A percentile compares a stretch with the other conserved stretches of the same genome.
phyloP scores from a whole-genome alignment of 768 basidiomycete genomes.

The Rhizopogon sp. region DNA sequence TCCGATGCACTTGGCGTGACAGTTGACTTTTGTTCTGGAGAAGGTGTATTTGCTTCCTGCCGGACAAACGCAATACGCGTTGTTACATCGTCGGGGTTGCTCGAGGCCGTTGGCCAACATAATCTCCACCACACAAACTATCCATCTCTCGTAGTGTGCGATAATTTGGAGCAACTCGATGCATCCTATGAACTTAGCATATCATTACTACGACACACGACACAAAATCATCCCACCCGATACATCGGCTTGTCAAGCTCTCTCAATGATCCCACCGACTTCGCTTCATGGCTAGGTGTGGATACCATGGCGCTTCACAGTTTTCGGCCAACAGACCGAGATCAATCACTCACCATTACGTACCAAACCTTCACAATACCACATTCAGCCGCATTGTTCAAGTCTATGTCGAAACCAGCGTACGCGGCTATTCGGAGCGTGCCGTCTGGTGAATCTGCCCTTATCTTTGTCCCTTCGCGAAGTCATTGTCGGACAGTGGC shows the following conservation, averaged over 20 bases:
- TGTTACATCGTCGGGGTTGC: constrained; percentile 47
- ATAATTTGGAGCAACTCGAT: constrained; percentile 82
- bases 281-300: constrained; percentile 82
- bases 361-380: constrained; percentile 81
- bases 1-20: constrained; percentile 34
- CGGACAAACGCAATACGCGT: constrained; percentile 48
- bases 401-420: constrained; percentile 88
- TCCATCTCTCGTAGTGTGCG: constrained; percentile 70
- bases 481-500: constrained; percentile 70
- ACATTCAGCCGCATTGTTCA: constrained; percentile 82
- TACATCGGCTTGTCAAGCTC: constrained; percentile 76
- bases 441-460: constrained; percentile 42
- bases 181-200: constrained; percentile 76
- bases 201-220: constrained; percentile 64
- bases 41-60: constrained; percentile 30
- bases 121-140: constrained; percentile 30
- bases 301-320: constrained; percentile 57
- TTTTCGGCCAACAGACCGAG: constrained; percentile 81
- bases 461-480: constrained; percentile 88
- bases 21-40: constrained; percentile 27
- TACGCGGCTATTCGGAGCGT: constrained; percentile 64
- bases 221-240: constrained; percentile 58
- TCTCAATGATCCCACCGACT: constrained; percentile 72
- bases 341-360: constrained; percentile 65
- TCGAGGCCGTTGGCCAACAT: constrained; percentile 23